These are phyloP conservation scores for Bipolaris cookei DNA, from an alignment of 2,329 filamentous ascomycete species.

Conservation along the genomic window DNA sequence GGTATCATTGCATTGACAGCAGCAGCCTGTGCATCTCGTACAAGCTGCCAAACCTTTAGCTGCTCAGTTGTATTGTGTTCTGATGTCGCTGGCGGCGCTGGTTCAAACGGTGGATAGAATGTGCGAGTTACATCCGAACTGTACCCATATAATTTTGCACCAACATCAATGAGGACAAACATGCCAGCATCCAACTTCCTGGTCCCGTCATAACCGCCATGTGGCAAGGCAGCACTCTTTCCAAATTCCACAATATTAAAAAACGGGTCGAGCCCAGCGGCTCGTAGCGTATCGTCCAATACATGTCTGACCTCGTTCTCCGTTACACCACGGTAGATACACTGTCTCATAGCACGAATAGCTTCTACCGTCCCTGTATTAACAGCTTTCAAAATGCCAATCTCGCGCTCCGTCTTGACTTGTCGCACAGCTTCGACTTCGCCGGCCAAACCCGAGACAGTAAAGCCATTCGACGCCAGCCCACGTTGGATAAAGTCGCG, in stretches of 20 bases:
- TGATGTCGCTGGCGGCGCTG: conserved; percentile 14
- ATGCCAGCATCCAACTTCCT: conserved; percentile 61
- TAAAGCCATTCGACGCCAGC: conserved; percentile 60
- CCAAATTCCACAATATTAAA: conserved; percentile 71
- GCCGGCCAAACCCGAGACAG: conserved; percentile 61
- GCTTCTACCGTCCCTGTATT: conserved; percentile 69
- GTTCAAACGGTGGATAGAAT: conserved; percentile 57
- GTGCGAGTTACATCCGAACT: conserved; percentile 69
- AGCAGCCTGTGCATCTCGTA: conserved; percentile 66
- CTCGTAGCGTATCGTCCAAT: conserved; percentile 62
- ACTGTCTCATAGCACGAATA: conserved; percentile 63
- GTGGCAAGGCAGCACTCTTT: conserved; percentile 60
- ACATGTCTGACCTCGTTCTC: conserved; percentile 64
- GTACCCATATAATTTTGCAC: conserved; percentile 67
- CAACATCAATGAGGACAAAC: conserved; percentile 69
- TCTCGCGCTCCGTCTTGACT: conserved; percentile 62
- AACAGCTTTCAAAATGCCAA: conserved; percentile 65
- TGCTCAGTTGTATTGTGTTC: conserved; percentile 54
- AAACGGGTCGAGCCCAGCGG: conserved; percentile 63
- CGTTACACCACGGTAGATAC: conserved; percentile 63
- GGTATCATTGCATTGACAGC: conserved; percentile 59
- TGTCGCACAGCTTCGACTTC: conserved; percentile 66
- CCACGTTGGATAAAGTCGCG: conserved; percentile 68
- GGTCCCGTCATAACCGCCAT: conserved; percentile 59
- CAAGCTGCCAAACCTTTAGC: conserved; percentile 64